A percentile compares a stretch with the other conserved stretches of the same genome.
These are phyloP conservation scores for Groenewaldozyma tartarivorans DNA, from an alignment of 805 yeast species.

Conservation along the genomic window DNA sequence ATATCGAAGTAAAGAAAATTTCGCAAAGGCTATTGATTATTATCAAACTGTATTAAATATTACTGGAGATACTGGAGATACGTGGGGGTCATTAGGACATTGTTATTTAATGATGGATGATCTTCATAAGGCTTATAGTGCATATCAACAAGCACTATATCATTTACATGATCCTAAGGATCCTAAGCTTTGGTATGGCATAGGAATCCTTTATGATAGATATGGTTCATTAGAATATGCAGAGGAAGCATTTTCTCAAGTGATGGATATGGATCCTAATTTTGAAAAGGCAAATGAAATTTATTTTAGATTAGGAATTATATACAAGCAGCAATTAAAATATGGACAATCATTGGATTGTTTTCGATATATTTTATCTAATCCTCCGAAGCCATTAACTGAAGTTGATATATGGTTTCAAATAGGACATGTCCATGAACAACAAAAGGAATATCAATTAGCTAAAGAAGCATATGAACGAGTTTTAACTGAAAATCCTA, in stretches of 20 bases:
- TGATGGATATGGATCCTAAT: constrained; percentile 88
- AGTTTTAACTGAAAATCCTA: constrained; percentile 79
- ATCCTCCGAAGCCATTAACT: constrained; percentile 92
- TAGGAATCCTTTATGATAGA: constrained; percentile 91
- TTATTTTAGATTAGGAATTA: constrained; percentile 91
- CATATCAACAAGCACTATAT: constrained; percentile 91
- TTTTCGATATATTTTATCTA: constrained; percentile 79
- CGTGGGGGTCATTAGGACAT: constrained; percentile 92
- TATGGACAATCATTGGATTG: constrained; percentile 84
- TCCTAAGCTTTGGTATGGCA: constrained; percentile 97
- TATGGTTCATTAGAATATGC: constrained; percentile 96
- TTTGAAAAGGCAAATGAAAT: constrained; percentile 95
- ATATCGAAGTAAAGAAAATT: constrained; percentile 81
- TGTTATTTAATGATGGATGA: constrained; percentile 96
- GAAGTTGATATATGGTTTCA: constrained; percentile 99
- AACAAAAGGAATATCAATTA: constrained; percentile 79
- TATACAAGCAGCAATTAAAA: constrained; percentile 90
- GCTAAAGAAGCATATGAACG: constrained; percentile 95
- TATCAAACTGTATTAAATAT: constrained; percentile 78
- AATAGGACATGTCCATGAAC: constrained; percentile 91
- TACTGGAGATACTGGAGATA: constrained; percentile 84
- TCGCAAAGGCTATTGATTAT: constrained; percentile 88
- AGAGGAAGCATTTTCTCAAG: constrained; percentile 96
- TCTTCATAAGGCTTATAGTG: constrained; percentile 87
- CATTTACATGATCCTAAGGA: constrained; percentile 88